These are phyloP conservation scores for Bacterosira constricta DNA, from an alignment of 108 stramenopile genomes.

Conservation along the genomic window DNA sequence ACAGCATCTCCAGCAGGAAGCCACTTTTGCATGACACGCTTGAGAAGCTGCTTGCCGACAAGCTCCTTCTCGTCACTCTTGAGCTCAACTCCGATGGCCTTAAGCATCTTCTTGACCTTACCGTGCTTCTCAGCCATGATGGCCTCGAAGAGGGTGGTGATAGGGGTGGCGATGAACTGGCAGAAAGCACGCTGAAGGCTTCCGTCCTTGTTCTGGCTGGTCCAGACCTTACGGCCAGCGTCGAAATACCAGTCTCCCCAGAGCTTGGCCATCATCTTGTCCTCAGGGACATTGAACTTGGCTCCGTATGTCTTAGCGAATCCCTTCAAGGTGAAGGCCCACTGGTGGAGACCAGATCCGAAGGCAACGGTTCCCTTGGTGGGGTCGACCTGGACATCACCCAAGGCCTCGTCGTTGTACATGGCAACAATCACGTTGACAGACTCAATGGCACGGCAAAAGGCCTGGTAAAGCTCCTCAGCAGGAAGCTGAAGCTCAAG, in stretches of 20 bases:
- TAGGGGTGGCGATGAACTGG: conserved; percentile 99
- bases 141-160: conserved; percentile 98
- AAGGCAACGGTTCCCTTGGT: conserved; percentile 99
- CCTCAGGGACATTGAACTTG: conserved; percentile 97
- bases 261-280: conserved; percentile 99
- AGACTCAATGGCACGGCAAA: conserved; percentile 98
- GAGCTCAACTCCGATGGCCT: conserved; percentile 97
- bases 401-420: conserved; percentile 97
- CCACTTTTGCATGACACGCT: conserved; percentile 99
- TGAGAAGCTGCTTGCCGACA: conserved; percentile 96
- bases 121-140: conserved; percentile 98
- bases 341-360: conserved; percentile 99
- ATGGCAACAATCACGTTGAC: conserved; percentile 99
- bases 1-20: conserved; percentile 99
- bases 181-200: conserved; percentile 97
- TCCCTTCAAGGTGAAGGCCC: conserved; percentile 99
- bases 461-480: conserved; percentile 99
- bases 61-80: conserved; percentile 97
- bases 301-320: conserved; percentile 98
- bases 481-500: conserved; percentile 98
- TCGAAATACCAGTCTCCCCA: conserved; percentile 99
- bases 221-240: conserved; percentile 94
- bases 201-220: conserved; percentile 87
- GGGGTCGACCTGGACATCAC: conserved; percentile 98
- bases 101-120: conserved; percentile 99